Evolutionary conservation across 768 basidiomycete genomes (phyloP).

Genomic region (Lactarius sanguifluus): DNA sequence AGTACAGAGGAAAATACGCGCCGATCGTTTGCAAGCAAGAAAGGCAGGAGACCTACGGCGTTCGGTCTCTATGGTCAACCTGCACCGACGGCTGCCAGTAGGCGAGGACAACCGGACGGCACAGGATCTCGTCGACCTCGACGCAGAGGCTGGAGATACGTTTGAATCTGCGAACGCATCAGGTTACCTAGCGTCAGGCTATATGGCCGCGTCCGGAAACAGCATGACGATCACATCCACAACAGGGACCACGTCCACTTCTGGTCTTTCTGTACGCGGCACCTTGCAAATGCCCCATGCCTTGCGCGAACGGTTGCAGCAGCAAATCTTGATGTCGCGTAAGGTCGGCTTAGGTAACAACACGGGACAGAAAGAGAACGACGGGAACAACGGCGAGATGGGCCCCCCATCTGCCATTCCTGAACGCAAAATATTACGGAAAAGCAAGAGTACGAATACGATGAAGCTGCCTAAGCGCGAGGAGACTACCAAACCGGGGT

Average conservation of each 20-base stretch:
- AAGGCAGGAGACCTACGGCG: slow-evolving; percentile 63
- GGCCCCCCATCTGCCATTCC: slow-evolving; percentile 67
- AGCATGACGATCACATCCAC: slow-evolving; percentile 91
- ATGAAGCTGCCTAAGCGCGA: slow-evolving; percentile 73
- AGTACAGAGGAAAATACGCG: slow-evolving; percentile 31
- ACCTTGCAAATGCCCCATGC: slow-evolving; percentile 49
- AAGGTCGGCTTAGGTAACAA: slow-evolving; percentile 42
- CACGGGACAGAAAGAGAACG: slow-evolving; percentile 34
- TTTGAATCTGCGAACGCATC: slow-evolving; percentile 64
- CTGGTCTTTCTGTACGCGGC: slow-evolving; percentile 46
- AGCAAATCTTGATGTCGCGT: slow-evolving; percentile 67
- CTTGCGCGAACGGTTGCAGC: slow-evolving; percentile 56
- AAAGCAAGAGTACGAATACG: slow-evolving; percentile 80
- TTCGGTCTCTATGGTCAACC: slow-evolving; percentile 71
- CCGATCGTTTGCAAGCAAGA: slow-evolving; percentile 35
- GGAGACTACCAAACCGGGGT: slow-evolving; percentile 89
- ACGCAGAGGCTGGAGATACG: slow-evolving; percentile 39
- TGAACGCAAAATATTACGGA: slow-evolving; percentile 54
- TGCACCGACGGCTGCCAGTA: slow-evolving; percentile 54
- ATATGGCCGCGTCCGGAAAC: slow-evolving; percentile 93
- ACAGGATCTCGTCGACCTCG: slow-evolving; percentile 46
- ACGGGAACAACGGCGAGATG: slow-evolving; percentile 50
- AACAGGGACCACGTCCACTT: slow-evolving; percentile 78
- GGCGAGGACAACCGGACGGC: slow-evolving; percentile 38
- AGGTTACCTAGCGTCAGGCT: slow-evolving; percentile 66